phyloP scores from a whole-genome alignment of 257 asterid species.

The Misopates orontium region DNA sequence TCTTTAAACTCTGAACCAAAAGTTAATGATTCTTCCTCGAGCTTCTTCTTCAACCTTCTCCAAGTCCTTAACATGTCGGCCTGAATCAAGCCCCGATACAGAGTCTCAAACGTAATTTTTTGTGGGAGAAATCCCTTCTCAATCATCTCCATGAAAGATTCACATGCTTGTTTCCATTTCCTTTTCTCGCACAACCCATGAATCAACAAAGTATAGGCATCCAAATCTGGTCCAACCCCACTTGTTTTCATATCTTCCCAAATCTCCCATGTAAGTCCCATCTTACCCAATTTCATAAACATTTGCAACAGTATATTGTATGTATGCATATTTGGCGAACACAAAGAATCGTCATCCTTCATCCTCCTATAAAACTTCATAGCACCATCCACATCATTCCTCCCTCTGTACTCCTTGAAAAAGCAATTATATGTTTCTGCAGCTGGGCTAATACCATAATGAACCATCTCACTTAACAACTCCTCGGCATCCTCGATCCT shows the following conservation, averaged over 20 bases:
- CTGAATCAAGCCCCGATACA: conserved; percentile 83
- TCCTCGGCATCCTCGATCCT: conserved; percentile 70
- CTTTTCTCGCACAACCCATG: conserved; percentile 70
- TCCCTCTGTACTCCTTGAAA: conserved; percentile 72
- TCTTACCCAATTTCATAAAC: conserved; percentile 53
- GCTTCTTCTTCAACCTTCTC: conserved; percentile 84
- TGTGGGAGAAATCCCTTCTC: conserved; percentile 89
- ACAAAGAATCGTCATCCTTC: conserved; percentile 56
- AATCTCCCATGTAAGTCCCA: conserved; percentile 64
- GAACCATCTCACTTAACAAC: conserved; percentile 62
- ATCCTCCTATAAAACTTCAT: conserved; percentile 64
- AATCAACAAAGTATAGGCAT: conserved; percentile 66
- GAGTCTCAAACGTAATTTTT: conserved; percentile 74
- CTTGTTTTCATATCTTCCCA: conserved; percentile 72
- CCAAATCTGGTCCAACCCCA: conserved; percentile 79
- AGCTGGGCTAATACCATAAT: conserved; percentile 58
- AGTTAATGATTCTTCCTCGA: conserved; percentile 76
- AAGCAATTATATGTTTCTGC: conserved; percentile 77
- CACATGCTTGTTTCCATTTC: conserved; percentile 77
- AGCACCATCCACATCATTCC: conserved; percentile 72
- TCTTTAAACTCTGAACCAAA: conserved; percentile 71
- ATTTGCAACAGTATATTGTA: conserved; percentile 68
- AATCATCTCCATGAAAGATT: conserved; percentile 77
- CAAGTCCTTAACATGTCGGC: conserved; percentile 86
- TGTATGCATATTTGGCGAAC: conserved; percentile 60